Conservation (phyloP, 139 green algal species). For the Tetraselmis chui region DNA sequence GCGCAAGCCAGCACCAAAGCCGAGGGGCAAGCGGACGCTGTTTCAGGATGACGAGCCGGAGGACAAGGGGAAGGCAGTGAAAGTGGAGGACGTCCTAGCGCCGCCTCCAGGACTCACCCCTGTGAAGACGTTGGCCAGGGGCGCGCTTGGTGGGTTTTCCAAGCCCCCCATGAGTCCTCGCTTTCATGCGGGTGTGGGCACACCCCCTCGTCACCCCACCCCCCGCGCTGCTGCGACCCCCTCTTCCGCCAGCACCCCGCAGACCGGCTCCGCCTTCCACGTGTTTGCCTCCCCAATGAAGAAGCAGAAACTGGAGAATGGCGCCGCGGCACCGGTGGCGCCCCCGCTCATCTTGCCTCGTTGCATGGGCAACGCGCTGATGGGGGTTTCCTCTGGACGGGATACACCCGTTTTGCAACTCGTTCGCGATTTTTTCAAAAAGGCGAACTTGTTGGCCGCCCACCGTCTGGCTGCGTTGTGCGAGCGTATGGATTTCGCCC, state of each 20-base stretch:
- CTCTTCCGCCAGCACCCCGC: not conserved
- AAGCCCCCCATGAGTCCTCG: not conserved
- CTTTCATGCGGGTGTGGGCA: not conserved
- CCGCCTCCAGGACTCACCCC: not conserved
- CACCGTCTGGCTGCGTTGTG: constrained; percentile 23
- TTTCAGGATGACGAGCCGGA: too few species aligned
- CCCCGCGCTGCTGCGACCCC: not conserved
- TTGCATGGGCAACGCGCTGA: not conserved
- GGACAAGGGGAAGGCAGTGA: too few species aligned
- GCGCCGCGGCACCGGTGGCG: not conserved
- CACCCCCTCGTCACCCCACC: not conserved
- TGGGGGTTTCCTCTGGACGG: not conserved
- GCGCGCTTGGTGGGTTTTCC: too few species aligned
- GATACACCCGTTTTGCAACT: not conserved
- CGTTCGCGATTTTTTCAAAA: not conserved
- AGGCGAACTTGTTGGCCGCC: constrained; percentile 11
- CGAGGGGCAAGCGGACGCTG: not conserved
- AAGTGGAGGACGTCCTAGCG: not conserved
- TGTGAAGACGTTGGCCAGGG: too few species aligned
- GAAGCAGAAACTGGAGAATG: not conserved
- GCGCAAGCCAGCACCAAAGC: not conserved
- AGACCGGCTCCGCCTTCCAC: not conserved
- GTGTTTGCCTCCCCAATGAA: not conserved
- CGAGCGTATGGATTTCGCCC: constrained; percentile 17
- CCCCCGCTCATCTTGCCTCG: not conserved